Base-by-base conservation (phyloP, 139 green algal genomes). In the Coelastrella sp. region DNA sequence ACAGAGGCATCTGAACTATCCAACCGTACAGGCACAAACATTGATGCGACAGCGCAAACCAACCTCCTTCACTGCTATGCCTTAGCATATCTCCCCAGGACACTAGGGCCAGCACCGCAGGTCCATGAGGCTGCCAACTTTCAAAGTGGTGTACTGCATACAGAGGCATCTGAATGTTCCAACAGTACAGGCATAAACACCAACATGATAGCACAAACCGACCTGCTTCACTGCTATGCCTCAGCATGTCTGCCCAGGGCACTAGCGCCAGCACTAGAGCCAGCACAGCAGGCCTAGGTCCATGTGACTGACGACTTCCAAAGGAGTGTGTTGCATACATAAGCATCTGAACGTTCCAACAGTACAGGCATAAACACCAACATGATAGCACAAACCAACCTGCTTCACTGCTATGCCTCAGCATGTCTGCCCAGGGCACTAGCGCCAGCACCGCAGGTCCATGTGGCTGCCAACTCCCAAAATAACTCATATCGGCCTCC, bases 381-480 rank as follows among this genome's bases (percentile, higher is more conserved):
- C 23, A 82, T 13, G 7, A 22, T 13, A 8, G n/a, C 23, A 19
- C 47, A 10, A 23, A n/a, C 89, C 3, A 59, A 95, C 94, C 94
- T 90, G 94, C 92, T 7, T 85, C 80, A 78, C 91, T 94, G 91
- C 93, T 92, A 92, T 96, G 95, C 23, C 88, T 78, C 73, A 96
- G 87, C 86, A 94, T 91, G 92, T 96, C 95, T 22, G 93, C 94
- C 95, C 95, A 96, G 3, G 95, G 95, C 83, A 96, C 95, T 71
- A 96, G 93, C 8, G 90, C 92, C 85, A 96, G 60, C 77, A 85
- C 73, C 23, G 88, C 88, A 3, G 61, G 68, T 54, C 73, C 79
- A 32, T 90, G 88, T 19, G 20, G 58, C 88, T 92, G 89, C 92
- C 93, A 95, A 23, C 68, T 91, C 64, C 93, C 91, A 77, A 86